Evolutionary conservation across 805 yeast species (phyloP).

Genomic region (Candida nemodendra): DNA sequence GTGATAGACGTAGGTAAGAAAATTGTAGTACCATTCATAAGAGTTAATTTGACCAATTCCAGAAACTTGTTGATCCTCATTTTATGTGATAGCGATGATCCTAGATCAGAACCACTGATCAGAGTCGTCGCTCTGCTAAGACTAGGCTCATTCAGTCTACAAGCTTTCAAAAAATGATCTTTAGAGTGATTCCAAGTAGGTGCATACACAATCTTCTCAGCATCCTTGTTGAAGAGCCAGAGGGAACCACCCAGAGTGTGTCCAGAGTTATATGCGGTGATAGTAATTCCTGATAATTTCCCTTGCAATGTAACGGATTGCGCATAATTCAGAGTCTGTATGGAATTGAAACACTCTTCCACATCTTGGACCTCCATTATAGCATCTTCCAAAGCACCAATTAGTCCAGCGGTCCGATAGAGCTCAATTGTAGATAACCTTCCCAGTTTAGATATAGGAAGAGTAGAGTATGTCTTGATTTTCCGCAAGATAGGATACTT

Average conservation of each 20-base stretch:
- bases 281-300: constrained; percentile 53
- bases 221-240: constrained; percentile 73
- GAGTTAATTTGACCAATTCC: constrained; percentile 59
- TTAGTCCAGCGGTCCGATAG: constrained; percentile 67
- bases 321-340: constrained; percentile 69
- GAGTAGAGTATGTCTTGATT: constrained; percentile 79
- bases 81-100: constrained; percentile 61
- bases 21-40: constrained; percentile 77
- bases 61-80: constrained; percentile 63
- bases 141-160: constrained; percentile 54
- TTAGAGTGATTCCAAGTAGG: constrained; percentile 94
- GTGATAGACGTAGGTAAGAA: constrained; percentile 79
- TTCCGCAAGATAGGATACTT: constrained; percentile 57
- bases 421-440: constrained; percentile 81
- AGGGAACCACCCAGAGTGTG: constrained; percentile 92
- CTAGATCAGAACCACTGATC: constrained; percentile 69
- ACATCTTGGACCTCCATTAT: constrained; percentile 67
- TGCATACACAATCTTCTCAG: constrained; percentile 83
- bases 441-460: constrained; percentile 88
- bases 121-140: constrained; percentile 79
- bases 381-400: constrained; percentile 67
- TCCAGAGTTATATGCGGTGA: constrained; percentile 89
- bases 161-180: constrained; percentile 78
- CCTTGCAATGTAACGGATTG: constrained; percentile 70
- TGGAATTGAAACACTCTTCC: constrained; percentile 74